Base-by-base conservation (phyloP, 129 eudicot species). In the Calendula officinalis region DNA sequence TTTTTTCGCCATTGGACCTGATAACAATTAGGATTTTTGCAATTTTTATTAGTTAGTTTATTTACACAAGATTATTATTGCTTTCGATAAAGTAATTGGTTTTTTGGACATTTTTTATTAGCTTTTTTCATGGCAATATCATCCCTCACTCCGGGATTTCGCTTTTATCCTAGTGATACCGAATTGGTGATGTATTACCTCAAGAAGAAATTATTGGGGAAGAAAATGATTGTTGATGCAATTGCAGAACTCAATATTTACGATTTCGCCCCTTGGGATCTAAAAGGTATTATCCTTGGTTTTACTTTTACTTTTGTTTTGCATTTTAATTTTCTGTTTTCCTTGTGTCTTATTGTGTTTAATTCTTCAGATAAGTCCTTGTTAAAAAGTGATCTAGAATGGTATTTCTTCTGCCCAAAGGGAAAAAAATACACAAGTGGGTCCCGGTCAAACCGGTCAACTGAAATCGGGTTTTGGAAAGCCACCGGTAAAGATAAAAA, bases 1-100 rank as follows among this genome's bases (percentile, higher is more conserved):
- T 65, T 78, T 16, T 85, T 85, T 44, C 90, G 94, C 64, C 87
- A 85, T 42, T 85, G 96, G 96, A 89, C 94, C 79, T 89, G 94
- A 85, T 63, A 41, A 38, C 16, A 16, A 36, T 56, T 67, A 64
- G 3, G 16, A 45, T 67, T n/a, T n/a, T 55, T 58, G n/a, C n/a
- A n/a, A n/a, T n/a, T n/a, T n/a, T 56, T 56, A 62, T 64, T 64
- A 11, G 65, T 38, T 62, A 72, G 76, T 64, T 79, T n/a, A 60
- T 54, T 54, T 48, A 32, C 36, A 12, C 43, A 46, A 36, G 62
- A 44, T 9, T 43, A 3, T 59, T 49, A 16, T 72, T 60, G 57
- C 35, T 49, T 50, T 39, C 47, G 0, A 8, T 53, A 33, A 67
- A 22, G 51, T 68, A 58, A 27, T 53, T n/a, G n/a, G 73, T 44